Conservation (phyloP, 345 rosid species). For the Hypericum perforatum region DNA sequence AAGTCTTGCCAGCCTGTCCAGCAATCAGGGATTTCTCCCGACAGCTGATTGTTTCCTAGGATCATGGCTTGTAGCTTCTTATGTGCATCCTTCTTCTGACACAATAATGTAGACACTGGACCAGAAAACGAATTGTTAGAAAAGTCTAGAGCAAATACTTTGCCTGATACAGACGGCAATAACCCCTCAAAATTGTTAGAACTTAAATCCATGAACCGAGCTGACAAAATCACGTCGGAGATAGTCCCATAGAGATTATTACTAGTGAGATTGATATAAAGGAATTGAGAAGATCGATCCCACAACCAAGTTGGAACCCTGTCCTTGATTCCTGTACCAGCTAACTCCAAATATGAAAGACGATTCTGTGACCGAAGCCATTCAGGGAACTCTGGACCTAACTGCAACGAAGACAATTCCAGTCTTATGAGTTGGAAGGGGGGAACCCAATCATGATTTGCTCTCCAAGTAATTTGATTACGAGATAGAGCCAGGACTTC, state of each 20-base stretch:
- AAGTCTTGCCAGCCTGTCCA: too few species aligned
- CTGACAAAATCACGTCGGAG: not conserved
- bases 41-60: slow-evolving; percentile 32
- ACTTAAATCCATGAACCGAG: slow-evolving; percentile 25
- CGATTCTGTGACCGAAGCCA: slow-evolving; percentile 19
- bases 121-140: slow-evolving; percentile 42
- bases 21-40: not conserved
- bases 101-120: slow-evolving; percentile 26
- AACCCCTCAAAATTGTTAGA: slow-evolving; percentile 39
- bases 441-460: slow-evolving; percentile 14
- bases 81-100: slow-evolving; percentile 36
- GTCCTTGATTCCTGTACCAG: slow-evolving; percentile 13
- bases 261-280: slow-evolving; percentile 9
- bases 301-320: slow-evolving; percentile 17
- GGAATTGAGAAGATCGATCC: slow-evolving; percentile 4
- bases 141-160: slow-evolving; percentile 32
- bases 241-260: slow-evolving; percentile 11
- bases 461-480: not conserved
- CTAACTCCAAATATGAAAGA: not conserved
- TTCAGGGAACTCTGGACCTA: slow-evolving; percentile 19
- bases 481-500: not conserved
- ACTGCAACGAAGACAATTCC: slow-evolving; percentile 7
- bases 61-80: slow-evolving; percentile 19
- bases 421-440: slow-evolving; percentile 19
- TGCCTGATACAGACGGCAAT: slow-evolving; percentile 41